Evolutionary conservation across 1,139 yeast genomes (phyloP), one percentile per base, ranked within the genome.

Genomic region (Pichia sp.): DNA sequence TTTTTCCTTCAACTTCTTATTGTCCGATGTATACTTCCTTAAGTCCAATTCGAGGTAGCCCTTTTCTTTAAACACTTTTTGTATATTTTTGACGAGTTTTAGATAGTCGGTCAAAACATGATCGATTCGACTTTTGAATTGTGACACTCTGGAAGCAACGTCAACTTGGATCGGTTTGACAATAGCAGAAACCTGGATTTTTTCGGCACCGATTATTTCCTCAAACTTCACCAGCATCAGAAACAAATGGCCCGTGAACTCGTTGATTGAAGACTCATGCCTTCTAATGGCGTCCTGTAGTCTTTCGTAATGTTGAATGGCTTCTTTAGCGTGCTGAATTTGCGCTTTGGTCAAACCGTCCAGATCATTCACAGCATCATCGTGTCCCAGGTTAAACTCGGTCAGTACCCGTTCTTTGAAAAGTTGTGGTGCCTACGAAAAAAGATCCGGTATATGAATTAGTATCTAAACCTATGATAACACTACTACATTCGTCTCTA

Each of bases 41-140:
- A 70, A 73, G 47, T 75, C 78, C 52, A 74, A 61, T 44, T 74
- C 65, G 0, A 73, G 67, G 52, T 64, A 61, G 43, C 71, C 69
- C 43, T 80, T 63, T 6, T 58, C 60, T 36, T 65, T 70, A 6
- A 76, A 65, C 27, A 64, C 64, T 46, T 68, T 71, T 45, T 75
- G 68, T n/a, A 61, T 56, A 33, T 42, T 41, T 30, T 49, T 49
- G 3, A 42, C 27, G 5, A 12, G 27, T 30, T 49, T 30, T 7
- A 49, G 17, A 61, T 43, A 24, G 58, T 59, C 9, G 17, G 27
- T 20, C 6, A 49, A 16, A 20, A 42, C 17, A 42, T n/a, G 54
- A 2, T 59, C 55, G 7, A 64, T 55, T 34, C 61, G 51, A 1
- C 49, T 51, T 48, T 56, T 58, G 41, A 63, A 63, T 1, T 46